Evolutionary conservation across 2,329 filamentous ascomycete genomes (phyloP).

Genomic region (Remersonia thermophila): DNA sequence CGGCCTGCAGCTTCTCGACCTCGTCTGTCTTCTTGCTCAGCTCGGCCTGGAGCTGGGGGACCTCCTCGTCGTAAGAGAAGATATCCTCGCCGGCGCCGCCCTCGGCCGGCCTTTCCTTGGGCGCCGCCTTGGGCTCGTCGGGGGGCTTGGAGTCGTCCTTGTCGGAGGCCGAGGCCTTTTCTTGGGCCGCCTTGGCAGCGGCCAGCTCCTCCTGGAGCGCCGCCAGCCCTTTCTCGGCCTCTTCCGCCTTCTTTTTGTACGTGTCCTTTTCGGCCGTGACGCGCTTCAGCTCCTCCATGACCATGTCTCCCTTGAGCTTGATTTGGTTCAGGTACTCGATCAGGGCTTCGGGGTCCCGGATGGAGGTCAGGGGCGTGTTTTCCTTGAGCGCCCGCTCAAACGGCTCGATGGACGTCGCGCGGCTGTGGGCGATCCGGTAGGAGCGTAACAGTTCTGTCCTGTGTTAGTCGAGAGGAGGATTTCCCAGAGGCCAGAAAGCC

Average conservation of each 20-base stretch:
- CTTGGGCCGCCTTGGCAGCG: conserved; percentile 27
- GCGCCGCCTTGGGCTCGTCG: conserved; percentile 16
- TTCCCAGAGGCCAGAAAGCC: no score
- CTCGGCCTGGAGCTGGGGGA: conserved; percentile 68
- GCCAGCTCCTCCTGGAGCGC: conserved; percentile 45
- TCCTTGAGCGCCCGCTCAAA: conserved; percentile 88
- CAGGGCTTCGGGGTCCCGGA: conserved; percentile 70
- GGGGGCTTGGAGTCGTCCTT: conserved; percentile 18
- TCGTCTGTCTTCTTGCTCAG: conserved; percentile 58
- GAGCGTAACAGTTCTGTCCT: conserved; percentile 69
- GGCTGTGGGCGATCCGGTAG: conserved; percentile 80
- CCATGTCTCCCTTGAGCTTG: conserved; percentile 78
- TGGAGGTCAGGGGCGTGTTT: conserved; percentile 81
- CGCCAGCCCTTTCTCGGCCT: conserved; percentile 53
- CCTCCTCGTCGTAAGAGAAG: conserved; percentile 84
- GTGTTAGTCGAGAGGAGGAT: conserved; percentile 3
- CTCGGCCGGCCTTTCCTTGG: conserved; percentile 29
- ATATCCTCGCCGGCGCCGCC: conserved; percentile 51
- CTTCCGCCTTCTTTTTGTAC: conserved; percentile 63
- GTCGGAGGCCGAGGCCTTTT: conserved; percentile 18
- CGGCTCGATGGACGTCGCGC: conserved; percentile 76
- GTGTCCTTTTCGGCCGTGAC: conserved; percentile 72
- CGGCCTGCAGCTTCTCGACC: conserved; percentile 55
- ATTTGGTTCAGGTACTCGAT: conserved; percentile 85
- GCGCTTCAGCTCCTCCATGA: conserved; percentile 83